Base-by-base conservation (phyloP, 78 protist species). In the Parvularia atlantis region DNA sequence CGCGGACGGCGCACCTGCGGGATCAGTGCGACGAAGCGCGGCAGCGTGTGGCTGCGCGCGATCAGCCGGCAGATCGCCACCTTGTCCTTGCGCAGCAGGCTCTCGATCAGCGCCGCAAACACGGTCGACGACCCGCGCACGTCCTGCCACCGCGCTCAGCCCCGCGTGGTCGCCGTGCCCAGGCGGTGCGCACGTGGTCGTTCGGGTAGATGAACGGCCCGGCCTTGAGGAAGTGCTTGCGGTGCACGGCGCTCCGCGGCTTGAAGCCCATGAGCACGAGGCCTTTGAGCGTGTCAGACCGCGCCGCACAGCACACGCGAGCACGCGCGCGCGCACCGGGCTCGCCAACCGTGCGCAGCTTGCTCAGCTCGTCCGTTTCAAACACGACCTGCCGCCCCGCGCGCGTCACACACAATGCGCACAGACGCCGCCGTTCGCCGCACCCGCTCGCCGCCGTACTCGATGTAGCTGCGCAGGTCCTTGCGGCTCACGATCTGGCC, bases 191-290 rank as follows among this genome's bases (percentile, higher is more conserved):
- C 26, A 62, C 63, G 10, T 2, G 1, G 0, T 60, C 57, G 40
- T 73, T 61, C 11, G 78, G 78, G 13, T 73, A 73, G 43, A 43
- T 16, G 16, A 73, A 73, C 26, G 16, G 2, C 19, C 30, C 1
- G 22, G n/a, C 3, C 57, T 48, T 59, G 61, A 63, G 37, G 41
- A 60, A 31, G 56, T 63, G 56, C 33, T 31, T 1, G n/a, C 0
- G 31, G 22, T 59, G 1, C 20, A 73, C 40, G 4, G 53, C 28
- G 11, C 4, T 1, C 22, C 26, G 39, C 20, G 68, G 69, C 41
- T 73, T 73, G 78, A 73, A 73, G 0, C 78, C 78, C 37, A 73
- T 37, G 35, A 73, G 56, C 46, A 19, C 24, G 33, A 71, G 41
- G 36, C 69, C 63, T 11, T 54, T 4, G 65, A 3, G 58, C 2